phyloP scores from a whole-genome alignment of 1,284 basidiomycete genomes.

The Ceratobasidium sp. region DNA sequence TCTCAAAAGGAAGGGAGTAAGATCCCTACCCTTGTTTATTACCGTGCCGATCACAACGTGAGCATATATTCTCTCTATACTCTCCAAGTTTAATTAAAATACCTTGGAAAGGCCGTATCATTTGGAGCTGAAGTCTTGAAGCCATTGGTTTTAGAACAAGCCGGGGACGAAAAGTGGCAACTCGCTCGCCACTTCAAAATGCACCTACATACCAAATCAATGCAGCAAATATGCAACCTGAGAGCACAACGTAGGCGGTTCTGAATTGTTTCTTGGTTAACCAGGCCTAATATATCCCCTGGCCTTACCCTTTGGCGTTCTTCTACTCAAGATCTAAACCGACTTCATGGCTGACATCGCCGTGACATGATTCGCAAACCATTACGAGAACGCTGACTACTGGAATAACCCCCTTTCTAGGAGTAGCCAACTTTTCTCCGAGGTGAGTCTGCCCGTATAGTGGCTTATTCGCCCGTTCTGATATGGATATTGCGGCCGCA shows the following conservation, averaged over 20 bases:
- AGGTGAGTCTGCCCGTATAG: too few species aligned
- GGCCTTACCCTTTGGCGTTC: not conserved
- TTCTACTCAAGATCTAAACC: not conserved
- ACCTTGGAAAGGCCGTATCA: not conserved
- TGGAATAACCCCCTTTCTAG: too few species aligned
- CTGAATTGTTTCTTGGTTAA: too few species aligned
- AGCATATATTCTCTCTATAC: not conserved
- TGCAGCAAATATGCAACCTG: not conserved
- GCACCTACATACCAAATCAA: slow-evolving; percentile 9
- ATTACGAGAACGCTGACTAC: too few species aligned
- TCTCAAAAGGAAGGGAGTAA: not conserved
- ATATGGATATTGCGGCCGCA: too few species aligned
- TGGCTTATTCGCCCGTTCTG: too few species aligned
- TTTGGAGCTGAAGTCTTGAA: slow-evolving; percentile 13
- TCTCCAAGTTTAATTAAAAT: not conserved
- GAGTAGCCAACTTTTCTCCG: too few species aligned
- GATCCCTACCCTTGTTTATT: slow-evolving; percentile 19
- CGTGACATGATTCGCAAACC: too few species aligned
- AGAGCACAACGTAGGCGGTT: not conserved
- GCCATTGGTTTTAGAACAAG: not conserved
- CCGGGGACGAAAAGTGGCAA: not conserved
- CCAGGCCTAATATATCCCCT: too few species aligned
- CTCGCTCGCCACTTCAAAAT: slow-evolving; percentile 26
- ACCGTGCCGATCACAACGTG: slow-evolving; percentile 5
- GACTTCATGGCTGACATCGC: slow-evolving; percentile 12